Percentiles rank a stretch among this genome's conserved stretches.
phyloP scores from a whole-genome alignment of 2,329 filamentous ascomycete species.

The Blastomyces parvus region DNA sequence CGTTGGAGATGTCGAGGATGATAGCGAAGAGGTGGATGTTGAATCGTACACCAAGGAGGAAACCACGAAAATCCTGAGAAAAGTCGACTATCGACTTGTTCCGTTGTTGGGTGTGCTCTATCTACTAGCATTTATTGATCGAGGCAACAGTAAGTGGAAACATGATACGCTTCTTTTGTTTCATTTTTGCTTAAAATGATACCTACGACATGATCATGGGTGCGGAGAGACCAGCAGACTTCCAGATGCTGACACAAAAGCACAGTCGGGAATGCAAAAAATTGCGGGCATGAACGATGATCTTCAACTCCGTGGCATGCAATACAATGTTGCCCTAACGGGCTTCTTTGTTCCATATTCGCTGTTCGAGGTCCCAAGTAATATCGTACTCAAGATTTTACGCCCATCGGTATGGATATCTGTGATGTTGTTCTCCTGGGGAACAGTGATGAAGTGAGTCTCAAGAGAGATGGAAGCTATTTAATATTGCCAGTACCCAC shows the following conservation, averaged over 20 bases:
- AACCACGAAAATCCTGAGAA: too few relatives aligned
- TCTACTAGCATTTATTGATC: slow-evolving; percentile 64
- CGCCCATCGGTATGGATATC: slow-evolving; percentile 46
- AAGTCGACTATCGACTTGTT: too few relatives aligned
- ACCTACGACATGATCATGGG: not conserved
- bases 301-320: slow-evolving; percentile 25
- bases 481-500: not conserved
- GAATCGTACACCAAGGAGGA: too few relatives aligned
- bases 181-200: not conserved
- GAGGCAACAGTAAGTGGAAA: slow-evolving; percentile 31
- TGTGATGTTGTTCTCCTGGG: slow-evolving; percentile 38
- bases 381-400: slow-evolving; percentile 35
- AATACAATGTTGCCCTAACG: slow-evolving; percentile 44
- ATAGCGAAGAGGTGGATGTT: too few relatives aligned
- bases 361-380: slow-evolving; percentile 33
- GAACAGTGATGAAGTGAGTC: slow-evolving; percentile 19
- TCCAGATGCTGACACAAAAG: not conserved
- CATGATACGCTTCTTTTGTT: not conserved
- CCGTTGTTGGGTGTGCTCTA: too few relatives aligned
- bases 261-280: slow-evolving; percentile 30
- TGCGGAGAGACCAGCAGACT: not conserved
- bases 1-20: too few relatives aligned
- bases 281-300: slow-evolving; percentile 24
- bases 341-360: slow-evolving; percentile 35
- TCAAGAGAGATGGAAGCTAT: not conserved